These are phyloP conservation scores for Aegilops tauschii DNA, from an alignment of 176 grass and related monocot species.

Conservation along the genomic window DNA sequence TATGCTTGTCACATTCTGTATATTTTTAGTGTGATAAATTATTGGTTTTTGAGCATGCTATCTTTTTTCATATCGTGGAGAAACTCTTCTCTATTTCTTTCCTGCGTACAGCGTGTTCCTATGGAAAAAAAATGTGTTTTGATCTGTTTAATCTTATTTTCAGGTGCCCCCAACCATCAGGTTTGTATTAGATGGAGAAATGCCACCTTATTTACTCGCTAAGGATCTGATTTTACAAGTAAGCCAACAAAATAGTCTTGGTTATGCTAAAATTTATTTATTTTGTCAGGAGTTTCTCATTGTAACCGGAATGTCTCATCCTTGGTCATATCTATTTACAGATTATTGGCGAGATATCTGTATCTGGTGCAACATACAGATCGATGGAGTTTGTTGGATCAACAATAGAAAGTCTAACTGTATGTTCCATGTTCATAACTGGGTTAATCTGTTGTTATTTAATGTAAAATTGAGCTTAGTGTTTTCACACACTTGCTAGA, in stretches of 20 bases:
- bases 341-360: slow-evolving; percentile 92
- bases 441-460: background rate
- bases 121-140: slow-evolving; percentile 21
- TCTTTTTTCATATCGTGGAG: background rate
- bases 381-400: slow-evolving; percentile 85
- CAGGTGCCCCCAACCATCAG: slow-evolving; percentile 86
- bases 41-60: background rate
- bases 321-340: slow-evolving; percentile 29
- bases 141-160: slow-evolving; percentile 40
- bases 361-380: slow-evolving; percentile 93
- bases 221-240: slow-evolving; percentile 99
- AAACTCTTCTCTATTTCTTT: background rate
- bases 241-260: slow-evolving; percentile 26
- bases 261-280: background rate
- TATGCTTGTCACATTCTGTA: background rate
- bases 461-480: background rate
- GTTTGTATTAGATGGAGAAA: slow-evolving; percentile 89
- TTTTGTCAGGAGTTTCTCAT: background rate
- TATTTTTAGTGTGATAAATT: background rate
- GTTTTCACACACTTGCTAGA: slow-evolving; percentile 43
- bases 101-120: background rate
- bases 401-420: slow-evolving; percentile 68
- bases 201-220: slow-evolving; percentile 90
- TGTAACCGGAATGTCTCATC: background rate
- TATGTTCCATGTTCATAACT: slow-evolving; percentile 33